Evolutionary conservation across 2,329 filamentous ascomycete species (phyloP).

Genomic region (Talaromyces sp.): DNA sequence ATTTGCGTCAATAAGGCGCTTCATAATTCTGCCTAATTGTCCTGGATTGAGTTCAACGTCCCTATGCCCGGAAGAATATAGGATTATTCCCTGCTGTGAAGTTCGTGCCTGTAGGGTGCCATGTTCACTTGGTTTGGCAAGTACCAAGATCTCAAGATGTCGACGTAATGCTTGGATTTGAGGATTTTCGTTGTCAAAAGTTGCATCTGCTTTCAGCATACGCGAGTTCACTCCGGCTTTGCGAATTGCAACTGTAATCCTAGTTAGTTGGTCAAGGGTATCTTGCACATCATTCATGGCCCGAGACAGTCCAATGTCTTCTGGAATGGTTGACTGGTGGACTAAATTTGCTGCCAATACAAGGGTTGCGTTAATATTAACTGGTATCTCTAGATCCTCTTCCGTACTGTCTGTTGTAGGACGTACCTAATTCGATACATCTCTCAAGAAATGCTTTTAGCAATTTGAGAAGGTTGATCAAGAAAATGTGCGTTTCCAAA

Average conservation of each 20-base stretch:
- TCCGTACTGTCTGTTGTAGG: background rate
- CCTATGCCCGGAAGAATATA: background rate
- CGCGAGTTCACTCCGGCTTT: constrained; percentile 6
- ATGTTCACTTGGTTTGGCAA: background rate
- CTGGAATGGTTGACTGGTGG: background rate
- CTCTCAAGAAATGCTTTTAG: background rate
- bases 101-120: background rate
- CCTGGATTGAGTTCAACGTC: background rate
- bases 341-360: no score
- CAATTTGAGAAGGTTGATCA: background rate
- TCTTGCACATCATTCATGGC: constrained; percentile 10
- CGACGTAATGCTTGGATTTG: background rate
- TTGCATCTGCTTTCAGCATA: constrained; percentile 10
- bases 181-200: background rate
- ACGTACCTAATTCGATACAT: constrained; percentile 1
- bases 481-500: constrained; percentile 1
- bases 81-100: background rate
- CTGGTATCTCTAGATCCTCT: background rate
- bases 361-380: background rate
- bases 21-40: background rate
- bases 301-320: background rate
- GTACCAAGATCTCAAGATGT: background rate
- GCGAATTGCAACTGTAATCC: constrained; percentile 12
- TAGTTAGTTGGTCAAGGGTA: constrained; percentile 12
- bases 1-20: constrained; percentile 12